These are phyloP conservation scores for Carex cristatella DNA, from an alignment of 176 grass and related monocot species.

Conservation along the genomic window DNA sequence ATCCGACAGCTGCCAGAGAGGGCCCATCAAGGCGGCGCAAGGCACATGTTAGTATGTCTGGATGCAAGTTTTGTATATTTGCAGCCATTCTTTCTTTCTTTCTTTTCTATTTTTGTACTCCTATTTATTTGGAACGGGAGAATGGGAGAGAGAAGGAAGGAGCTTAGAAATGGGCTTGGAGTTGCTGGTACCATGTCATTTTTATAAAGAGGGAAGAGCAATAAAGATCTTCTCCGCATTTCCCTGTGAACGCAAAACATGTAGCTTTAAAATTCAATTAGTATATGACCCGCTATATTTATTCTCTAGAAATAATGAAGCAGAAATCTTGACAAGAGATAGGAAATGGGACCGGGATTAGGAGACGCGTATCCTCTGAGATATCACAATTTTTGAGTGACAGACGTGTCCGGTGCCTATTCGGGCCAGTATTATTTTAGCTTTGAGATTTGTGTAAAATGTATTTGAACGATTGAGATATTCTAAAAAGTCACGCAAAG, in stretches of 20 bases:
- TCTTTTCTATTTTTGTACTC: background rate
- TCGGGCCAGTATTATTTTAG: too few relatives aligned
- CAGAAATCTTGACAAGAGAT: background rate
- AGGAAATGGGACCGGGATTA: background rate
- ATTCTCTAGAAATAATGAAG: background rate
- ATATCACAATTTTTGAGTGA: too few relatives aligned
- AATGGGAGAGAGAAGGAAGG: background rate
- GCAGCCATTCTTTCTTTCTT: background rate
- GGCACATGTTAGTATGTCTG: conserved; percentile 48
- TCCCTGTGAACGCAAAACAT: background rate
- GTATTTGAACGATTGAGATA: too few relatives aligned
- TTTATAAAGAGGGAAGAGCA: background rate
- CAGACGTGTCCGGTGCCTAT: too few relatives aligned
- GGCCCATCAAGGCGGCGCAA: conserved; percentile 63
- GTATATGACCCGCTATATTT: background rate
- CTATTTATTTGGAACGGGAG: background rate
- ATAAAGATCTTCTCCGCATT: background rate
- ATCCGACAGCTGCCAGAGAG: conserved; percentile 56
- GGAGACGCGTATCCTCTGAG: too few relatives aligned
- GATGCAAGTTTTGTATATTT: conserved; percentile 56
- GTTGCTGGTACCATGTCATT: background rate
- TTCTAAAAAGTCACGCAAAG: too few relatives aligned
- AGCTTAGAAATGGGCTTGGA: background rate
- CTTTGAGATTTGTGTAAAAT: too few relatives aligned
- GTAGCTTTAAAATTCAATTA: background rate